A percentile compares a stretch with the other conserved stretches of the same genome.
phyloP scores from a whole-genome alignment of 331 rosid species.

The Quercus phellos region DNA sequence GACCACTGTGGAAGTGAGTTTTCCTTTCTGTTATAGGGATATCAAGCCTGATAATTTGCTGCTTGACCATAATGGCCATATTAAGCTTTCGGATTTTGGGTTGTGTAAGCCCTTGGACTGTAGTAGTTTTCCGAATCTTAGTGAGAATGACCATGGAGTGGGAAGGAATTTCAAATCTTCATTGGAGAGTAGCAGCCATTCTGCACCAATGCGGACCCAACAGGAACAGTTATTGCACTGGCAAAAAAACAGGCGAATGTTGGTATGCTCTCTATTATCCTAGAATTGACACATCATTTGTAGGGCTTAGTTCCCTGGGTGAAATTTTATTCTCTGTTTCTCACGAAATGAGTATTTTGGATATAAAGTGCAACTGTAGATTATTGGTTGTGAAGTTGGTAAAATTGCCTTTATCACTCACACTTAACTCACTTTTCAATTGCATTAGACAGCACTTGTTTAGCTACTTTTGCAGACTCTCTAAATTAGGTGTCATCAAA shows the following conservation, averaged over 20 bases:
- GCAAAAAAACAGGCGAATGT: slow-evolving; percentile 96
- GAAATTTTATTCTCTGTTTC: background rate
- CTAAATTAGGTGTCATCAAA: background rate
- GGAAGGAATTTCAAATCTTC: slow-evolving; percentile 24
- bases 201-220: slow-evolving; percentile 87
- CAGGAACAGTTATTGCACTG: slow-evolving; percentile 96
- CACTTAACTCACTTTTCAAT: background rate
- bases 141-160: slow-evolving; percentile 27
- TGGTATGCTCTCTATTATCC: slow-evolving; percentile 55
- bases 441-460: background rate
- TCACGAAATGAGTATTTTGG: background rate
- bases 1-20: background rate
- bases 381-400: background rate
- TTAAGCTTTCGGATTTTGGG: slow-evolving; percentile 96
- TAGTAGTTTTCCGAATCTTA: slow-evolving; percentile 70
- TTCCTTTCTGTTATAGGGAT: slow-evolving; percentile 59
- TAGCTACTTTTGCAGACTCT: background rate
- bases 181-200: slow-evolving; percentile 19
- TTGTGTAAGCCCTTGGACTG: slow-evolving; percentile 93
- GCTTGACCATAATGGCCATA: slow-evolving; percentile 83
- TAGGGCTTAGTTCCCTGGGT: background rate
- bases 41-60: slow-evolving; percentile 98
- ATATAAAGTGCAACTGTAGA: background rate
- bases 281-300: background rate
- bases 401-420: background rate